A percentile compares a stretch with the other conserved stretches of the same genome.
Evolutionary conservation across 352 stramenopile species (phyloP).

Genomic region (Phytopythium helicoides): DNA sequence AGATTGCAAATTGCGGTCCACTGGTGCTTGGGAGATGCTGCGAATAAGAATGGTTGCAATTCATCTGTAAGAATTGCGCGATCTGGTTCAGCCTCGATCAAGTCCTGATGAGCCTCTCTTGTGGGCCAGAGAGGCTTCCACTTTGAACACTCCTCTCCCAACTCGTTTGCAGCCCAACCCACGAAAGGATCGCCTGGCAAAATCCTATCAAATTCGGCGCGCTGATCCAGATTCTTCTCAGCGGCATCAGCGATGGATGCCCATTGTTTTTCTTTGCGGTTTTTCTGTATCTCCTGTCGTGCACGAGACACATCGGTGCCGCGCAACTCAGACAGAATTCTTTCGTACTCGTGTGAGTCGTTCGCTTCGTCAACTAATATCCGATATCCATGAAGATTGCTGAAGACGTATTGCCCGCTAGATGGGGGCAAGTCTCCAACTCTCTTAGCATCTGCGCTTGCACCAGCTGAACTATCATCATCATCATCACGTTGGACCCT

Average conservation of each 20-base stretch:
- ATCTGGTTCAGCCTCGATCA: conserved; percentile 66
- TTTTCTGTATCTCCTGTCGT: conserved; percentile 22
- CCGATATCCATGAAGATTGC: conserved; percentile 77
- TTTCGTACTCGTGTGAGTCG: conserved; percentile 66
- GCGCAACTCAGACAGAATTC: conserved; percentile 69
- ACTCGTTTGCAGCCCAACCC: conserved; percentile 41
- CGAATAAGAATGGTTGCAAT: conserved; percentile 76
- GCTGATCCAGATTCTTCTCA: conserved; percentile 52
- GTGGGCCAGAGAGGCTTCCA: conserved; percentile 55
- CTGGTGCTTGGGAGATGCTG: conserved; percentile 28
- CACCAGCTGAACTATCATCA: not conserved
- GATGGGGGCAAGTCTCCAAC: not conserved
- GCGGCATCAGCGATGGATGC: conserved; percentile 13
- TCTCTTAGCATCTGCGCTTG: no score
- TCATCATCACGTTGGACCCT: not conserved
- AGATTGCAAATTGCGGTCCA: conserved; percentile 34
- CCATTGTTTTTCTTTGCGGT: conserved; percentile 31
- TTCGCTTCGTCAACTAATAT: conserved; percentile 63
- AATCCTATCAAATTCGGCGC: conserved; percentile 36
- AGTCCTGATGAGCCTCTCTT: conserved; percentile 35
- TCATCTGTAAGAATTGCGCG: conserved; percentile 67
- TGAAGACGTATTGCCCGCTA: conserved; percentile 51
- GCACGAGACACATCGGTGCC: conserved; percentile 35
- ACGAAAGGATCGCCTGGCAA: conserved; percentile 35
- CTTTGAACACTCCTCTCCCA: conserved; percentile 35